Evolutionary conservation across 1,284 basidiomycete species (phyloP).

Genomic region (Sanghuangporus sanghuang): DNA sequence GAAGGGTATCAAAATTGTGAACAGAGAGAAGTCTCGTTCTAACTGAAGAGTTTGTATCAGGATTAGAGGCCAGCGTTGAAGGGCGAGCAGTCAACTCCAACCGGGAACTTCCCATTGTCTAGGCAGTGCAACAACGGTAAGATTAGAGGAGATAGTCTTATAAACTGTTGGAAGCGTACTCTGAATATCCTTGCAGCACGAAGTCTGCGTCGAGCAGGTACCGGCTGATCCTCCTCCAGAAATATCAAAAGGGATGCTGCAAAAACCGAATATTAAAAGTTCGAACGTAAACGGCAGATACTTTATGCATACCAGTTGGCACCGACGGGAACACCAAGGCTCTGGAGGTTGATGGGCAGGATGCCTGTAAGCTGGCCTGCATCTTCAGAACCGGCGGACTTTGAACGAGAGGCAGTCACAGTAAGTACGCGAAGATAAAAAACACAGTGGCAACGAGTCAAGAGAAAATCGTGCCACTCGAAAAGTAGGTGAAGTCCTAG

Average conservation of each 20-base stretch:
- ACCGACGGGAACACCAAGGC: conserved; percentile 5
- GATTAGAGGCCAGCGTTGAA: no score
- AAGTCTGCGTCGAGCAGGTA: conserved; percentile 1
- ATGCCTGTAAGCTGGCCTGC: not conserved
- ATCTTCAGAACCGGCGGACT: not conserved
- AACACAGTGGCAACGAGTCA: no score
- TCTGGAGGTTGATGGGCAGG: not conserved
- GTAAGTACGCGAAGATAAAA: no score
- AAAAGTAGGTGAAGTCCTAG: not conserved
- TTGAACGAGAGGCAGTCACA: not conserved
- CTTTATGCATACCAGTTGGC: conserved; percentile 2
- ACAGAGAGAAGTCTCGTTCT: no score
- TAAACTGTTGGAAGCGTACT: not conserved
- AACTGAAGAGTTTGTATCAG: no score
- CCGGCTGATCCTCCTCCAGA: not conserved
- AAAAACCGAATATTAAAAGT: not conserved
- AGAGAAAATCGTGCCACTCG: no score
- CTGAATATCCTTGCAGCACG: conserved; percentile 3
- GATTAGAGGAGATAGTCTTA: not conserved
- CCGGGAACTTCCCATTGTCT: no score
- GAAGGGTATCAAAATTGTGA: no score
- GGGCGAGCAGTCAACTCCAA: no score
- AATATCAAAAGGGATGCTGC: not conserved
- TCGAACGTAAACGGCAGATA: not conserved
- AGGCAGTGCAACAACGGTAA: not conserved